A percentile compares a stretch with the other conserved stretches of the same genome.
These are phyloP conservation scores for Metarhizium robertsii DNA, from an alignment of 2,329 filamentous ascomycete species.

Conservation along the genomic window DNA sequence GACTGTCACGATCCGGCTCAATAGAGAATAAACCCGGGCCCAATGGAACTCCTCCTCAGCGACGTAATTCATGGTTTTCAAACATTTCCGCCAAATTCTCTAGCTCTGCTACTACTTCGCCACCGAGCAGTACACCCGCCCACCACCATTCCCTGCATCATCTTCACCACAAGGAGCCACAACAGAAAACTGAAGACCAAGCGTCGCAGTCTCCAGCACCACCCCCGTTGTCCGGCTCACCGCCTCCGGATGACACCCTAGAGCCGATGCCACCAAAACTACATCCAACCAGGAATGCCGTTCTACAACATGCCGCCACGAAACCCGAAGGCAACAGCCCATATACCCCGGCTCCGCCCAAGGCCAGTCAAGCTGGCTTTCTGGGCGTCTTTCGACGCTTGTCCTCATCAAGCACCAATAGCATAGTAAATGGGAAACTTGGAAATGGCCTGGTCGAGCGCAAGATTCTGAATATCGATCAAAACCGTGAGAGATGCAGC, in stretches of 20 bases:
- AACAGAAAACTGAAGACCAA: conserved; percentile 5
- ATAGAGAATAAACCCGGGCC: conserved; percentile 21
- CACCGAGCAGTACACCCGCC: conserved; percentile 18
- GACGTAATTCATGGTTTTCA: conserved; percentile 83
- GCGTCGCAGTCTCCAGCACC: conserved; percentile 5
- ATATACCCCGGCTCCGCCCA: conserved; percentile 68
- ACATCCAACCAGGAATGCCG: conserved; percentile 45
- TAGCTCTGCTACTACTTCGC: conserved; percentile 35
- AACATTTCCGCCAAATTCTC: conserved; percentile 91
- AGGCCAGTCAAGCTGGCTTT: conserved; percentile 58
- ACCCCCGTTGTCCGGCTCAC: conserved; percentile 13
- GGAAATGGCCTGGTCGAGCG: conserved; percentile 68
- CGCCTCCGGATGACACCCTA: conserved; percentile 11
- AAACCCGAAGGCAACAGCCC: conserved; percentile 52
- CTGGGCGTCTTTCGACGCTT: conserved; percentile 75
- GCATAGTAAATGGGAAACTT: conserved; percentile 17
- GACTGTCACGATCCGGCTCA: conserved; percentile 25
- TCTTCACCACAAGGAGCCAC: conserved; percentile 9
- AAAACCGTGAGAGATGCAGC: conserved; percentile 65
- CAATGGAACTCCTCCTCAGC: conserved; percentile 29
- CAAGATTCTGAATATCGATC: conserved; percentile 76
- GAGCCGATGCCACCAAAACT: conserved; percentile 40
- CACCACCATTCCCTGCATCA: conserved; percentile 8
- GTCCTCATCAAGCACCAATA: conserved; percentile 53
- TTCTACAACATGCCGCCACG: conserved; percentile 44